A percentile compares a stretch with the other conserved stretches of the same genome.
These are phyloP conservation scores for Phytophthora litchii DNA, from an alignment of 352 stramenopile genomes.

Conservation along the genomic window DNA sequence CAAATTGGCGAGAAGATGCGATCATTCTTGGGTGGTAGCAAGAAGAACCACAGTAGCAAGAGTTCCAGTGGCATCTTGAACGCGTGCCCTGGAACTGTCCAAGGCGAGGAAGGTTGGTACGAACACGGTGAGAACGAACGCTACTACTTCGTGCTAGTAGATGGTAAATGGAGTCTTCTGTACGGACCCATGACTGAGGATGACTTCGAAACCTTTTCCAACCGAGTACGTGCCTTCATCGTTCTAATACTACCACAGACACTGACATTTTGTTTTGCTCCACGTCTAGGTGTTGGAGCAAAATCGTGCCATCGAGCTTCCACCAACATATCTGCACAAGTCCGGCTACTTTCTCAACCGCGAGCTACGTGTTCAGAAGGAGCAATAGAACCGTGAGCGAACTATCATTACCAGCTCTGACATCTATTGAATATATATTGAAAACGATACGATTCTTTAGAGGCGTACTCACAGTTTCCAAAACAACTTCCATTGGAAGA, in stretches of 20 bases:
- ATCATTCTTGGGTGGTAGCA: conserved; percentile 72
- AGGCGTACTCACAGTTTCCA: conserved; percentile 31
- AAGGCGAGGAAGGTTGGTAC: conserved; percentile 89
- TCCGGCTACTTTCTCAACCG: conserved; percentile 72
- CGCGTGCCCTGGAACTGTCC: conserved; percentile 73
- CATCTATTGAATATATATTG: conserved; percentile 24
- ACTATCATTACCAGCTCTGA: conserved; percentile 12
- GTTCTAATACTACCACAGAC: neutral
- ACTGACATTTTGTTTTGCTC: conserved; percentile 1
- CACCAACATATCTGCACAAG: conserved; percentile 85
- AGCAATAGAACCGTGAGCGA: conserved; percentile 22
- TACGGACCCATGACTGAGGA: conserved; percentile 88
- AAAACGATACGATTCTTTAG: conserved; percentile 15
- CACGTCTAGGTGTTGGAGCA: conserved; percentile 62
- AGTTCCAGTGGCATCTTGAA: conserved; percentile 82
- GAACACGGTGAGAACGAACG: conserved; percentile 87
- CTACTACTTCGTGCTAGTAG: conserved; percentile 86
- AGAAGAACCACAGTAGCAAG: conserved; percentile 70
- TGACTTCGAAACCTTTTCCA: conserved; percentile 80
- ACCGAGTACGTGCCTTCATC: conserved; percentile 47
- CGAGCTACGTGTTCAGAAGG: conserved; percentile 66
- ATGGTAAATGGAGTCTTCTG: conserved; percentile 86
- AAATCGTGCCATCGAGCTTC: conserved; percentile 69
- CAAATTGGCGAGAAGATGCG: conserved; percentile 86
- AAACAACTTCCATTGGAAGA: conserved; percentile 50